Evolutionary conservation across 2,329 filamentous ascomycete species (phyloP).

Genomic region (Exophiala aquamarina): DNA sequence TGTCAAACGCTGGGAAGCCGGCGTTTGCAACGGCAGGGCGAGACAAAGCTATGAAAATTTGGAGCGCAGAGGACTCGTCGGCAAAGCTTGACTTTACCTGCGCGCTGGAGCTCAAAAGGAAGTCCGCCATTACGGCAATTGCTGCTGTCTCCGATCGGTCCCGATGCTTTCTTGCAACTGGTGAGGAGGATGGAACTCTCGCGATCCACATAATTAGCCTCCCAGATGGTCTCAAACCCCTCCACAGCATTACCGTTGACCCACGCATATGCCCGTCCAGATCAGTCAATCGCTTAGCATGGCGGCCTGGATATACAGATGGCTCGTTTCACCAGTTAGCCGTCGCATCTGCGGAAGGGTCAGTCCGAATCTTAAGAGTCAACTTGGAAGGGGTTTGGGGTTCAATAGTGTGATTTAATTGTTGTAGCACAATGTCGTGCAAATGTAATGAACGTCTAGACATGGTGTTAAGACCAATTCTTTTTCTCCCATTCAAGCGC

Average conservation of each 20-base stretch:
- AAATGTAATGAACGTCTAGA: neutral
- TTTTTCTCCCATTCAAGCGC: conserved; percentile 7
- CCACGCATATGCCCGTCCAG: conserved; percentile 57
- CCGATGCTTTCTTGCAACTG: conserved; percentile 43
- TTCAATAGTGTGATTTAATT: too few species aligned
- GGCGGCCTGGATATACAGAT: conserved; percentile 55
- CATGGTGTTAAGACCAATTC: conserved; percentile 13
- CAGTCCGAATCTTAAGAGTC: conserved; percentile 34
- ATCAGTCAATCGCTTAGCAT: conserved; percentile 66
- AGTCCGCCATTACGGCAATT: conserved; percentile 67
- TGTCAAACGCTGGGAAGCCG: conserved; percentile 48
- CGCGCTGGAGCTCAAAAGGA: conserved; percentile 54
- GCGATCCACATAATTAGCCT: conserved; percentile 41
- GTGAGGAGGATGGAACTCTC: conserved; percentile 49
- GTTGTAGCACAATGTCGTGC: too few species aligned
- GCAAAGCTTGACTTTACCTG: conserved; percentile 39
- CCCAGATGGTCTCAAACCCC: conserved; percentile 32
- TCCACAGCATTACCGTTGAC: conserved; percentile 26
- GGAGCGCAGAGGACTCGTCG: conserved; percentile 43
- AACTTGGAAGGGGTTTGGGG: conserved; percentile 3
- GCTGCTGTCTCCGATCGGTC: conserved; percentile 56
- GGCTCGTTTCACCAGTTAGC: conserved; percentile 27
- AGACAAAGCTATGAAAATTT: conserved; percentile 80
- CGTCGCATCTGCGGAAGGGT: conserved; percentile 23
- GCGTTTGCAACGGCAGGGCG: conserved; percentile 85